Conservation (phyloP, 495 filamentous ascomycete species). For the Aspergillus haitiensis region DNA sequence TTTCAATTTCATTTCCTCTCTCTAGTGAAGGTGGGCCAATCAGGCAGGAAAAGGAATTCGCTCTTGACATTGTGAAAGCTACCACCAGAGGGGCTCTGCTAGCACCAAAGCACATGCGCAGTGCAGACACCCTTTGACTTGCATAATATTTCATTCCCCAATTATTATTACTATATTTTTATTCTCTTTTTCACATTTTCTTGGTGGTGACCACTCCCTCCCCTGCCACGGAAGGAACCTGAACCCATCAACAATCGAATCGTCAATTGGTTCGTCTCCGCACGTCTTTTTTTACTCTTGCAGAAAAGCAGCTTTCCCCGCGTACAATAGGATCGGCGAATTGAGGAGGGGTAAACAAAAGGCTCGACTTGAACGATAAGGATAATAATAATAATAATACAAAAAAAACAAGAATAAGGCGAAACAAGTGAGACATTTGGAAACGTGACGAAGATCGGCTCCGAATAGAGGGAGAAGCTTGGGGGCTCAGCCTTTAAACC, state of each 20-base stretch:
- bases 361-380: conserved; percentile 14
- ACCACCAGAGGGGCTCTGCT: conserved; percentile 31
- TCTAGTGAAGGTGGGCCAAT: conserved; percentile 26
- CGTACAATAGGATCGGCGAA: conserved; percentile 41
- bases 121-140: conserved; percentile 25
- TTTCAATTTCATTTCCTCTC: too few species aligned
- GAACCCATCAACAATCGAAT: conserved; percentile 11
- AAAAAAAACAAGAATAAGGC: too few species aligned
- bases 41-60: conserved; percentile 22
- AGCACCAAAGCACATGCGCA: conserved; percentile 29
- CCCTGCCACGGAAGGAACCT: conserved; percentile 24
- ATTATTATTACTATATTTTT: conserved; percentile 15
- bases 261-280: conserved; percentile 39
- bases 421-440: conserved; percentile 16
- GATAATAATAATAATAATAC: conserved; percentile 9
- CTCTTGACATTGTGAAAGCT: conserved; percentile 15
- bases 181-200: conserved; percentile 17
- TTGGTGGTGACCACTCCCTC: conserved; percentile 20
- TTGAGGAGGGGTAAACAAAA: conserved; percentile 35
- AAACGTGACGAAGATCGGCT: conserved; percentile 21
- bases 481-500: conserved; percentile 19
- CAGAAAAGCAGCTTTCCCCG: conserved; percentile 44
- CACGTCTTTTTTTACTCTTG: conserved; percentile 31
- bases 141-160: conserved; percentile 20
- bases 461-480: conserved; percentile 14